These are phyloP conservation scores for Imleria badia DNA, from an alignment of 768 basidiomycete genomes.

Conservation along the genomic window DNA sequence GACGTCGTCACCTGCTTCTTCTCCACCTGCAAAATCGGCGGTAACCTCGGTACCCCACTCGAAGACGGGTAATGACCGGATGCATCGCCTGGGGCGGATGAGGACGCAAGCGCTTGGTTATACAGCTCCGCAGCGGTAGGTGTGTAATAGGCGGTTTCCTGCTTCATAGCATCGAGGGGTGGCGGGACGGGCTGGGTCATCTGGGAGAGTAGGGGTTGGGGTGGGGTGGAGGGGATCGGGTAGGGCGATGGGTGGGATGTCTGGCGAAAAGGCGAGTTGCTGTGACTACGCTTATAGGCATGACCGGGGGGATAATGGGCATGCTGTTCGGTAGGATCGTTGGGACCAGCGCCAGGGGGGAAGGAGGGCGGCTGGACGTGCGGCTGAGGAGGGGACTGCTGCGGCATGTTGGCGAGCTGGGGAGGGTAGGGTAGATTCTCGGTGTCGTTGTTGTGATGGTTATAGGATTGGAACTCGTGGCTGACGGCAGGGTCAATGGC, in stretches of 20 bases:
- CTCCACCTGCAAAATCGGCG: conserved; percentile 87
- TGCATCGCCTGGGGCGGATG: conserved; percentile 23
- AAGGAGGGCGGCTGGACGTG: conserved; percentile 40
- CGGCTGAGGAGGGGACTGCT: conserved; percentile 23
- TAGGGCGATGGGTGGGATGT: conserved; percentile 41
- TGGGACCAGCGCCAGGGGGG: conserved; percentile 35
- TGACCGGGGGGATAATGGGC: conserved; percentile 37
- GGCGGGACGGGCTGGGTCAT: conserved; percentile 19
- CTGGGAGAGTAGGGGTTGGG: conserved; percentile 30
- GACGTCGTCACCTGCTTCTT: conserved; percentile 95
- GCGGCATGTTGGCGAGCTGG: conserved; percentile 33
- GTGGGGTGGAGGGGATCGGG: conserved; percentile 35
- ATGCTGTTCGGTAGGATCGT: conserved; percentile 33
- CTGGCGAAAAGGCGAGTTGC: conserved; percentile 37
- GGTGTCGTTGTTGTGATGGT: conserved; percentile 27
- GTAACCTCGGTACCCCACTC: conserved; percentile 51
- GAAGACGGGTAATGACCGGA: conserved; percentile 32
- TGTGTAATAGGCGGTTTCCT: conserved; percentile 45
- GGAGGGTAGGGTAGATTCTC: conserved; percentile 25
- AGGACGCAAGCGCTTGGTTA: conserved; percentile 42
- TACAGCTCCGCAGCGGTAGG: conserved; percentile 57
- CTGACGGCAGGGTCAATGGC: conserved; percentile 33
- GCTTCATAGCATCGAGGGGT: conserved; percentile 36
- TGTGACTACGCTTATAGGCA: conserved; percentile 33
- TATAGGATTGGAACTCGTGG: conserved; percentile 36